Evolutionary conservation across 768 basidiomycete genomes (phyloP), one percentile per base, ranked within the genome.

Genomic region (Suillus subalutaceus): DNA sequence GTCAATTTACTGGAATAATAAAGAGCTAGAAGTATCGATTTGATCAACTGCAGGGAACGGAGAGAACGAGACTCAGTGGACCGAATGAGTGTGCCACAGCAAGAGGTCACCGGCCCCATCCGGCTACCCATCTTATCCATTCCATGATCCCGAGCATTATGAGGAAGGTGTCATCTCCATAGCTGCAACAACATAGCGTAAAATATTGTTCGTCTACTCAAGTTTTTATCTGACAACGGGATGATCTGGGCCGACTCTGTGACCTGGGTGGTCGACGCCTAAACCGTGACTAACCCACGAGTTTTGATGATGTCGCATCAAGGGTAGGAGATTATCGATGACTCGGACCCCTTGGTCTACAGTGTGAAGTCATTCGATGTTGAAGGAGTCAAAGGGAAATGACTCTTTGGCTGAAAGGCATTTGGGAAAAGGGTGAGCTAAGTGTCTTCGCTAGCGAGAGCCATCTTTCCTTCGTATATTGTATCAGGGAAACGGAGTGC

Each of bases 321-420:
- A 84, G 0, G 94, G 94, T 69, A 96, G 35, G 88, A 98, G 81
- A 71, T 98, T 89, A 16, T 80, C 72, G 43, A 92, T 90, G 64
- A 99, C 96, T 10, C n/a, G n/a, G n/a, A n/a, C n/a, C n/a, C 96
- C 97, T 60, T 91, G 83, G 72, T 99, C 97, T 57, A 99, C 97
- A 0, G 93, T 91, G 72, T 99, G 95, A 3, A 99, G 83, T 74
- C 99, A 97, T 76, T 99, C 97, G 67, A 99, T 96, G 76, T 99
- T 96, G 84, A 99, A 99, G 0, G 95, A 97, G 77, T 97, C 96
- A 40, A n/a, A n/a, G n/a, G n/a, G n/a, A n/a, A n/a, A n/a, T n/a
- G n/a, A n/a, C n/a, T n/a, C n/a, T n/a, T n/a, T n/a, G n/a, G n/a
- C n/a, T n/a, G n/a, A n/a, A n/a, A n/a, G n/a, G n/a, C n/a, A n/a